Percentiles rank a stretch among this genome's conserved stretches.
phyloP scores from a whole-genome alignment of 805 yeast species.

The Saccharomycopsis sp. region DNA sequence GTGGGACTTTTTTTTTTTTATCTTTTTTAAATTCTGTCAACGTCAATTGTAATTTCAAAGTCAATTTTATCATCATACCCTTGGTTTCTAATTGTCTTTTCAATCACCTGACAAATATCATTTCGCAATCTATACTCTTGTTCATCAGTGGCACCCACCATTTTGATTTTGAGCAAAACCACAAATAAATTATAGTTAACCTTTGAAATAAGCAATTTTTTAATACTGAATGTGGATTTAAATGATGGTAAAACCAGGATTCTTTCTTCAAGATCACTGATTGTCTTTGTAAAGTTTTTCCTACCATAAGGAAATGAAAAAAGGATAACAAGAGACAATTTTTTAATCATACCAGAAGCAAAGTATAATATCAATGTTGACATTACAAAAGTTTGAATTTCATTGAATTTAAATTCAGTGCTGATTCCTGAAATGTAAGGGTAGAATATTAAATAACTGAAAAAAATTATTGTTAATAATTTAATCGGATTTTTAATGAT shows the following conservation, averaged over 20 bases:
- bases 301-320: conserved; percentile 45
- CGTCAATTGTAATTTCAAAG: conserved; percentile 40
- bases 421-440: conserved; percentile 29
- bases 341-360: conserved; percentile 46
- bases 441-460: conserved; percentile 33
- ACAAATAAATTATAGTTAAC: conserved; percentile 56
- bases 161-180: conserved; percentile 45
- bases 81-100: conserved; percentile 25
- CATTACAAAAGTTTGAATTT: conserved; percentile 39
- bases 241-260: conserved; percentile 46
- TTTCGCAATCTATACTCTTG: conserved; percentile 54
- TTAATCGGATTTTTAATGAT: conserved; percentile 24
- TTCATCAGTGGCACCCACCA: conserved; percentile 67
- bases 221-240: conserved; percentile 42
- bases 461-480: conserved; percentile 38
- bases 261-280: conserved; percentile 34
- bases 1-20: no score
- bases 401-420: conserved; percentile 32
- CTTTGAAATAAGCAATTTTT: conserved; percentile 46
- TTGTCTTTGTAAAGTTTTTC: conserved; percentile 32
- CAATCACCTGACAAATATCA: conserved; percentile 39
- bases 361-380: conserved; percentile 39
- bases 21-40: conserved; percentile 27
- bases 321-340: conserved; percentile 46
- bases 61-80: conserved; percentile 22